Evolutionary conservation across 75 land plant genomes (phyloP).

Genomic region (Picea glauca): DNA sequence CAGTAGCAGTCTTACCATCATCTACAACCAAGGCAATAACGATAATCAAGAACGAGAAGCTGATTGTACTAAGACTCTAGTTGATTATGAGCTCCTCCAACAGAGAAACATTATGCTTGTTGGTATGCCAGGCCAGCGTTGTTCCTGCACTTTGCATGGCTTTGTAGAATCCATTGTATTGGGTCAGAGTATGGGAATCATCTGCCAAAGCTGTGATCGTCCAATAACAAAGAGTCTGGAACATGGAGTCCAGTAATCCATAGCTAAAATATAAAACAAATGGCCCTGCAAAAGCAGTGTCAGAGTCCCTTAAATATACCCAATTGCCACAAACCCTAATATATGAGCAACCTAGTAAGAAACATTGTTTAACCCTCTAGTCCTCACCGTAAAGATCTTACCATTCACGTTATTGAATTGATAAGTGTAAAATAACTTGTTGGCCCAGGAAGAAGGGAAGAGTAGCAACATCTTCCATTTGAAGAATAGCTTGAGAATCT

Average conservation of each 20-base stretch:
- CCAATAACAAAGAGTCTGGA: slow-evolving; percentile 88
- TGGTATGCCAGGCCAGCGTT: slow-evolving; percentile 21
- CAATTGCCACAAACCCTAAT: neutral
- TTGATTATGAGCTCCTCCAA: slow-evolving; percentile 20
- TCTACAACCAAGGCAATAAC: too few relatives aligned
- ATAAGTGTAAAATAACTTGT: too few relatives aligned
- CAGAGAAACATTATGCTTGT: slow-evolving; percentile 1
- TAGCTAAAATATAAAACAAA: slow-evolving; percentile 68
- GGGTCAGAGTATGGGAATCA: slow-evolving; percentile 65
- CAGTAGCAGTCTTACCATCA: too few relatives aligned
- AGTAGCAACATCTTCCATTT: too few relatives aligned
- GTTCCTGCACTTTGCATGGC: slow-evolving; percentile 37
- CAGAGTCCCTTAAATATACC: slow-evolving; percentile 66
- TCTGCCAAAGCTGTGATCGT: slow-evolving; percentile 74
- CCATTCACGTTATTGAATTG: too few relatives aligned
- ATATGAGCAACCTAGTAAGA: too few relatives aligned
- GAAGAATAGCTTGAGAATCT: too few relatives aligned
- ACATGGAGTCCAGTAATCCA: slow-evolving; percentile 85
- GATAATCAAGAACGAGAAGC: neutral
- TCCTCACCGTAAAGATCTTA: too few relatives aligned
- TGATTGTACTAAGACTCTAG: slow-evolving; percentile 15
- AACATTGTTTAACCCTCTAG: too few relatives aligned
- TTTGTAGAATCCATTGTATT: slow-evolving; percentile 42
- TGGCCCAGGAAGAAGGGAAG: too few relatives aligned
- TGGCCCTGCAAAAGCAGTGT: slow-evolving; percentile 59